These are phyloP conservation scores for Acrodontium crateriforme DNA, from an alignment of 2,329 filamentous ascomycete species.

Conservation along the genomic window DNA sequence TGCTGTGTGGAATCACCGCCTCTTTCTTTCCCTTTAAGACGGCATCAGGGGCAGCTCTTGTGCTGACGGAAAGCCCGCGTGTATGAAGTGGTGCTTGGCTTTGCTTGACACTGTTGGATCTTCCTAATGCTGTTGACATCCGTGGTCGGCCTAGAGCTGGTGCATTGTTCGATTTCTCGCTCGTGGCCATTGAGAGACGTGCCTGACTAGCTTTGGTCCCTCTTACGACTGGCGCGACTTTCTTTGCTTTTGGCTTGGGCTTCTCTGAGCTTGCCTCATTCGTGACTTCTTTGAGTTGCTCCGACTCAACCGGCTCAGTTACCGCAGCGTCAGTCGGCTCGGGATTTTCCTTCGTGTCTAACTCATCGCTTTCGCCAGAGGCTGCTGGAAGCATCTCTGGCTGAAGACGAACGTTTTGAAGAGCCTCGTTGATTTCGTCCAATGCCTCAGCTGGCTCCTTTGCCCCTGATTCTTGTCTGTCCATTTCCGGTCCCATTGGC, in stretches of 20 bases:
- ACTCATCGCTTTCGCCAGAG: too few relatives aligned
- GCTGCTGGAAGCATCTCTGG: too few relatives aligned
- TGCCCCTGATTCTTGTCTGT: conserved; percentile 37
- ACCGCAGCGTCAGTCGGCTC: too few relatives aligned
- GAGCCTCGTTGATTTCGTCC: conserved; percentile 26
- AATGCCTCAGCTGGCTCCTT: too few relatives aligned
- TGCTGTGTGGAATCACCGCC: conserved; percentile 24
- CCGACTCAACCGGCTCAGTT: background rate
- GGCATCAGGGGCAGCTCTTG: conserved; percentile 1
- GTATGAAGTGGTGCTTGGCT: too few relatives aligned
- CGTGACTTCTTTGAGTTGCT: conserved; percentile 8
- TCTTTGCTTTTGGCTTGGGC: conserved; percentile 11
- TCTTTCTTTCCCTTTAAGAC: conserved; percentile 14
- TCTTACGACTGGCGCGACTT: conserved; percentile 15
- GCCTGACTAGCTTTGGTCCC: conserved; percentile 20
- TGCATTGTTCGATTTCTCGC: background rate
- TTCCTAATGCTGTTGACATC: conserved; percentile 8
- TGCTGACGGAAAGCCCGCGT: conserved; percentile 1
- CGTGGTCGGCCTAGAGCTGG: conserved; percentile 9
- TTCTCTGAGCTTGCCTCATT: conserved; percentile 4
- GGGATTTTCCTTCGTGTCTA: too few relatives aligned
- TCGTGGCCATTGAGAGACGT: conserved; percentile 15
- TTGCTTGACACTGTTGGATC: conserved; percentile 6
- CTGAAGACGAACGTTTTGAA: conserved; percentile 22
- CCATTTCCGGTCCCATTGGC: conserved; percentile 32